Evolutionary conservation across 805 yeast species (phyloP).

Genomic region (Myxozyma geophila): DNA sequence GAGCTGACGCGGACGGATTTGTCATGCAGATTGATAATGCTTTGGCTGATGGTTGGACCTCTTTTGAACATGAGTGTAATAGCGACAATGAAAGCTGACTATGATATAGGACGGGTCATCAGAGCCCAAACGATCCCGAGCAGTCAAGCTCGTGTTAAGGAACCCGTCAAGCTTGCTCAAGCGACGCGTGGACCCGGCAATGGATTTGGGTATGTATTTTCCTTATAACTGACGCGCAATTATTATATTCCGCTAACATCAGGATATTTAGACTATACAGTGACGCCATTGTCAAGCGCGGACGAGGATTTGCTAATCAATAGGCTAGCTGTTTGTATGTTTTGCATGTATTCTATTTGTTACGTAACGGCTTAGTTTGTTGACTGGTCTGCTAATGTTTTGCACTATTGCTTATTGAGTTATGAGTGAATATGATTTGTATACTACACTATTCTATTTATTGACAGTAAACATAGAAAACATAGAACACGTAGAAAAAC

Average conservation of each 20-base stretch:
- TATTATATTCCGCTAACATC: neutral
- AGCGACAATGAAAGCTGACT: neutral
- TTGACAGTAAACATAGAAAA: too few relatives aligned
- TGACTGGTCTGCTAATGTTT: neutral
- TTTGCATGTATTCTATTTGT: neutral
- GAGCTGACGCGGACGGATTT: conserved; percentile 44
- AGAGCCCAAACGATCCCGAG: conserved; percentile 13
- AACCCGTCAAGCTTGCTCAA: neutral
- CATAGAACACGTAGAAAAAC: neutral
- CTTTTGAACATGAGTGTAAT: neutral
- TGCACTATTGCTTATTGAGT: too few relatives aligned
- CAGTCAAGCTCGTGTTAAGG: conserved; percentile 2
- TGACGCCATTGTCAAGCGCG: conserved; percentile 27
- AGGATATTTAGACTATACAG: conserved; percentile 18
- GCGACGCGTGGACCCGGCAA: conserved; percentile 22
- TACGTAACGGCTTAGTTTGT: too few relatives aligned
- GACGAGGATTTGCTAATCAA: conserved; percentile 26
- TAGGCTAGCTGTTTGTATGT: neutral
- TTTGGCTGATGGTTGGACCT: conserved; percentile 52
- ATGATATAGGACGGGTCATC: conserved; percentile 15
- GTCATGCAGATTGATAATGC: conserved; percentile 49
- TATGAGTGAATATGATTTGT: too few relatives aligned
- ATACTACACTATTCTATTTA: too few relatives aligned
- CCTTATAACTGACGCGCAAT: neutral
- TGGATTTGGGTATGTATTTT: conserved; percentile 19